Base-by-base conservation (phyloP, 2,329 filamentous ascomycete genomes). In the Epichloe festucae region DNA sequence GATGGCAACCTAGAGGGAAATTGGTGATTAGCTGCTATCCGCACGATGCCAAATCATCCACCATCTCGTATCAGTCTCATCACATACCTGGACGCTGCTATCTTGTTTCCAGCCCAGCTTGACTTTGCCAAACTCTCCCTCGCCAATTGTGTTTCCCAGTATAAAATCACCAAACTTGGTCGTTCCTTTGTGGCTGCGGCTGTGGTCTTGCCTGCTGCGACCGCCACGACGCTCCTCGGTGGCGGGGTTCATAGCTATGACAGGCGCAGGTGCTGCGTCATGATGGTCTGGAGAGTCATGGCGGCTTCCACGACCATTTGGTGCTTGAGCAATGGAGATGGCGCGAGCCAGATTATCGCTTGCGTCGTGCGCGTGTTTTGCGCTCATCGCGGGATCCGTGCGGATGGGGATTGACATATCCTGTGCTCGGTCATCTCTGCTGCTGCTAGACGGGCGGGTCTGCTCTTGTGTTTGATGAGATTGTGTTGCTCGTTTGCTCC, bases 21-120 rank as follows among this genome's bases (percentile, higher is more conserved):
- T 61, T 61, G 50, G 63, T 57, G 41, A 39, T 50, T 6, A 50
- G 48, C 48, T 23, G 19, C 3, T 2, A 11, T 49, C 17, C n/a
- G 17, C 8, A 12, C 15, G 12, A 11, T 41, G 5, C 27, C 39
- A 1, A 35, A 35, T 34, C 8, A 21, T 41, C 17, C 15, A 17
- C 38, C 10, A 5, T 4, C 5, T 7, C 27, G n/a, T 17, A 6
- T 15, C 10, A 11, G 10, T 10, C 4, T 34, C 23, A 8, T 17
- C 31, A 56, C 68, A 59, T 71, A 84, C 82, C 73, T 91, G 85
- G 48, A 95, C 86, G 57, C 84, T 90, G 54, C 89, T 90, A 68
- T 95, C 90, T 65, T 89, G 87, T 69, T 96, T 97, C 93, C 93
- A 98, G 27, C 93, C 93, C 63, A 97, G 82, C 69, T 96, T 97